Base-by-base conservation (phyloP, 192 early-diverging fungal genomes). In the Coemansia sp. region DNA sequence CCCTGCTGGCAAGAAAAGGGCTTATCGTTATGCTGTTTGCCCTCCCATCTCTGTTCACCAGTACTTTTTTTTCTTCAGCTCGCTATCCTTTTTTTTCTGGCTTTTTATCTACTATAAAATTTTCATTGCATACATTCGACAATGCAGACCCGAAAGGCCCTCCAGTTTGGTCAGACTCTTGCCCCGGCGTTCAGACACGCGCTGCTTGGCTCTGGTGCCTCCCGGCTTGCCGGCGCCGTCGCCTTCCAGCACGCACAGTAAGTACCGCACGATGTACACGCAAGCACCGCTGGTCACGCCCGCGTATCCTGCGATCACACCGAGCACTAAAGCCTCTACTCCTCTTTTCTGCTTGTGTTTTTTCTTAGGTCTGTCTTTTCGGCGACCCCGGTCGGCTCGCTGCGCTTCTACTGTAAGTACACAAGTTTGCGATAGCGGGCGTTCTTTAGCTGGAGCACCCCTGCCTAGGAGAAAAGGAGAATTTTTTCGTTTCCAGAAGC, bases 381-480 rank as follows among this genome's bases (percentile, higher is more conserved):
- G 11, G 67, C 61, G 56, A 61, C 22, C 43, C 61, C 43, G 61
- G 61, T 4, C 17, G 67, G 61, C 65, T 61, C 74, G 3, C 59
- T 82, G 32, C 79, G 79, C 48, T 71, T 69, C 52, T 82, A 82
- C 71, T 82, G 79, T 82, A 76, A 82, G 79, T 76, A 70, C 15
- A 32, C 51, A 4, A 7, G 1, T 20, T 2, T 18, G 15, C 6
- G 28, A 6, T 1, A 11, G 17, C 32, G 9, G 20, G 2, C 32
- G 33, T 34, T 37, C 61, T 43, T 35, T 39, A n/a, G 8, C 28
- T 22, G 11, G 17, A 62, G 41, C 36, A 62, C 32, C 9, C 34
- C 33, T 45, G 39, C 45, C 8, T 64, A 64, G 66, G 34, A 67
- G 8, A 60, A 67, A 67, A 61, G 43, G 61, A 64, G 45, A 68